Base-by-base conservation (phyloP, 2,329 filamentous ascomycete species). In the Mycocentrospora acerina region DNA sequence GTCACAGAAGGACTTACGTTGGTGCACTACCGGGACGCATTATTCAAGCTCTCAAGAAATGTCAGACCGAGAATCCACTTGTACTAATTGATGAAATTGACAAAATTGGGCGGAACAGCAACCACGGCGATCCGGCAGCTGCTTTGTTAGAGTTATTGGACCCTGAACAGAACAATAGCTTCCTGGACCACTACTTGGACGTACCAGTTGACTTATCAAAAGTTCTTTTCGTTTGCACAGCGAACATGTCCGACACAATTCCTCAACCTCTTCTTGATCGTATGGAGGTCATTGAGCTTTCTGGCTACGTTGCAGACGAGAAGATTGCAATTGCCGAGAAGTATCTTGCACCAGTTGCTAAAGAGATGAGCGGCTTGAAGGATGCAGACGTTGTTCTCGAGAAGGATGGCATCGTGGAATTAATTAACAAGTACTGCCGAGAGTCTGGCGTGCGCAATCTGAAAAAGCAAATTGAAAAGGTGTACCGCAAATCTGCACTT, bases 391-490 rank as follows among this genome's bases (percentile, higher is more conserved):
- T 98, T n/a, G 75, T 75, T n/a, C 76, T 98, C 29, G 85, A 83
- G 46, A 83, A 90, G 53, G 85, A 87, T 41, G 94, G 91, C 10
- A 94, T 98, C 29, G 86, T 93, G 60, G 93, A 98, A 69, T 78
- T 98, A 29, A 98, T 98, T 74, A 97, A 97, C 72, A 95, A 89
- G 16, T 98, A 98, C 73, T 96, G 90, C 71, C 87, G 93, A 29
- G 93, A 98, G 71, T 95, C 90, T 29, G 93, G 93, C 57, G 94
- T 98, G 7, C 85, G 93, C 52, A 98, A 98, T 63, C 74, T 98
- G 45, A 98, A 98, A 80, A 97, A 98, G 75, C 91, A 97, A 68
- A 98, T 98, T 46, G 93, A 98, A 68, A 98, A 98, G 74, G 89
- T 98, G 3, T 98, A 96, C 71, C 84, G 93, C 42, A 98, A 98